Conservation (phyloP, 495 filamentous ascomycete species). For the Lineolata rhizophorae region DNA sequence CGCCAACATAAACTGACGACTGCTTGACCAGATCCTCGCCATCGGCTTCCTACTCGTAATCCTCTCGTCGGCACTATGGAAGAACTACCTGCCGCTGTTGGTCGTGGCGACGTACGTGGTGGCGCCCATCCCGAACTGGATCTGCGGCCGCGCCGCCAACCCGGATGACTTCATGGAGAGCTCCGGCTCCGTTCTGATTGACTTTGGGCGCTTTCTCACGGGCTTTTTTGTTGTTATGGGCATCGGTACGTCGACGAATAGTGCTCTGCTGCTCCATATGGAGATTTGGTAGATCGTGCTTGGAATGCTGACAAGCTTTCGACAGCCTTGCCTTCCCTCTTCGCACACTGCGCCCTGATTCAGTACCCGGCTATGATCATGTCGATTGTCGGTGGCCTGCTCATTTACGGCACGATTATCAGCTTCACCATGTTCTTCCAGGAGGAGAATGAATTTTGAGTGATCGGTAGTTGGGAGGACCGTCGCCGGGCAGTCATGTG, state of each 20-base stretch:
- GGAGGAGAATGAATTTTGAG: conserved; percentile 67
- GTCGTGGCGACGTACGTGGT: conserved; percentile 90
- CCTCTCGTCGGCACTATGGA: conserved; percentile 83
- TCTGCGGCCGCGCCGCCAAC: conserved; percentile 68
- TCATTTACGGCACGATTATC: conserved; percentile 97
- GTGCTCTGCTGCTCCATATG: background rate
- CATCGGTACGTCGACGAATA: conserved; percentile 37
- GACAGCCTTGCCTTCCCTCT: conserved; percentile 68
- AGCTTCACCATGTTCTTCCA: conserved; percentile 96
- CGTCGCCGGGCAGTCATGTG: too few relatives aligned
- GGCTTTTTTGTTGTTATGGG: conserved; percentile 97
- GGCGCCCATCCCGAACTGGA: conserved; percentile 88
- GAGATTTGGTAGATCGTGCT: background rate
- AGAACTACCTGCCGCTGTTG: conserved; percentile 78
- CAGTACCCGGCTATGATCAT: conserved; percentile 74
- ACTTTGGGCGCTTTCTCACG: conserved; percentile 85
- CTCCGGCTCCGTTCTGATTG: conserved; percentile 54
- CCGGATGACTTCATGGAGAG: conserved; percentile 95
- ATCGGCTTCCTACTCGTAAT: conserved; percentile 99
- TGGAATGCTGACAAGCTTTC: conserved; percentile 4
- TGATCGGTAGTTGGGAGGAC: background rate
- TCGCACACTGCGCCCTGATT: conserved; percentile 72
- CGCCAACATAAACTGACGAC: conserved; percentile 2
- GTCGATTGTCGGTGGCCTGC: conserved; percentile 72
- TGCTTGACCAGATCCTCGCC: conserved; percentile 48